Conservation (phyloP, 2,329 filamentous ascomycete species). For the Pleomassaria siparia region DNA sequence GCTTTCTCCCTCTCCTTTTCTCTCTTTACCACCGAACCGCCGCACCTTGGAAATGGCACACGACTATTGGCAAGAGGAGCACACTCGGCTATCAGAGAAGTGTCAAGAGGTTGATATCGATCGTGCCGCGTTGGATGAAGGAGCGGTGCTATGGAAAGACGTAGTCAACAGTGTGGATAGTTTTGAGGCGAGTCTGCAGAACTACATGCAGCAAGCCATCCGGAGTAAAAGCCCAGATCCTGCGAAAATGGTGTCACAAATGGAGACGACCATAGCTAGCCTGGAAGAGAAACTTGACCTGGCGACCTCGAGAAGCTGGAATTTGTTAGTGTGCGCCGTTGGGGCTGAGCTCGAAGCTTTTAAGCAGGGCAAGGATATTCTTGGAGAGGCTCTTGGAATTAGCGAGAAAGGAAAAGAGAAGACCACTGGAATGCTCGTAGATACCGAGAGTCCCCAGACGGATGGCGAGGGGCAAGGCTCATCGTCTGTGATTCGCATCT, state of each 20-base stretch:
- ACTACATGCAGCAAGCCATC: constrained; percentile 49
- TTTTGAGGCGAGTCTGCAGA: constrained; percentile 67
- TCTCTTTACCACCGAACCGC: constrained; percentile 63
- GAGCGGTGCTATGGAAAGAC: constrained; percentile 66
- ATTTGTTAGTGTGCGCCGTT: constrained; percentile 72
- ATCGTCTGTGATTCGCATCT: constrained; percentile 33
- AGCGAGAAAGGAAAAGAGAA: constrained; percentile 33
- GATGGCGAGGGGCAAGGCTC: constrained; percentile 31
- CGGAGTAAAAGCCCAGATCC: constrained; percentile 19
- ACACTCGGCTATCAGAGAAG: constrained; percentile 57
- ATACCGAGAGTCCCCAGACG: constrained; percentile 9
- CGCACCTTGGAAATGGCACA: constrained; percentile 71
- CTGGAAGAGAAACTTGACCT: constrained; percentile 57
- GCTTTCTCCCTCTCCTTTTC: constrained; percentile 51
- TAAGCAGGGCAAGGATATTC: constrained; percentile 59
- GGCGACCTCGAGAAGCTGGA: constrained; percentile 68
- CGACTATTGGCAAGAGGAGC: constrained; percentile 69
- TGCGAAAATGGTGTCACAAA: constrained; percentile 42
- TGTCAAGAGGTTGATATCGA: constrained; percentile 63
- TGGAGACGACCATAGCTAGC: constrained; percentile 58
- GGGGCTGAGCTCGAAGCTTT: constrained; percentile 73
- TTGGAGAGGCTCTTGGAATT: constrained; percentile 47
- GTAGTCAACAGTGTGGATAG: constrained; percentile 60
- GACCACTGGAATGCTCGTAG: constrained; percentile 19
- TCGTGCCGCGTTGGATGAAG: constrained; percentile 66